Evolutionary conservation across 116 monocot genomes (phyloP), one percentile per base, ranked within the genome.

Genomic region (Dioscorea cayenensis): DNA sequence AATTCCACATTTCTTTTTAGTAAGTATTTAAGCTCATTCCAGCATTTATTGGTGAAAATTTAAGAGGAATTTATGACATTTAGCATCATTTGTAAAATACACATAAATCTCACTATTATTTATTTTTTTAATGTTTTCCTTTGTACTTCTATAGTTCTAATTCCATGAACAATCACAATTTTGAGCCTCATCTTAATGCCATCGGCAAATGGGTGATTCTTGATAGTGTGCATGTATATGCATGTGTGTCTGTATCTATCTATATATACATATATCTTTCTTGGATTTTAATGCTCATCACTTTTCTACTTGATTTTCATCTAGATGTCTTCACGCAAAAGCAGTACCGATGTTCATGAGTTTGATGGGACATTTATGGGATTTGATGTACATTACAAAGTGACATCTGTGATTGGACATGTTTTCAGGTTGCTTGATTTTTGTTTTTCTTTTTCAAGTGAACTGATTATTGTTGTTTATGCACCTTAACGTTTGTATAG

Each of bases 361-460:
- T 95, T 95, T 77, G 95, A 92, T 13, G 92, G 92, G n/a, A 66
- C 67, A 60, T 95, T 95, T 77, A 84, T 68, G 37, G 95, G 92
- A 72, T 66, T 64, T 65, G 74, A 71, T 73, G 84, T 61, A 43
- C 72, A 79, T 58, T 95, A 77, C 66, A 91, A 78, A 89, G 95
- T 95, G 60, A 95, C 95, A 70, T 91, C 95, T 67, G 91, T 95
- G 60, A 91, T 89, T 66, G 95, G 95, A 65, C 95, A 95, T 81
- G 89, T 95, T 52, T 95, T 91, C 74, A 95, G 95, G 95, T 95
- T 28, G 49, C 16, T 0, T 52, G n/a, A n/a, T 3, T 43, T 36
- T 1, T 52, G 52, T 27, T 22, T 14, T 14, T 29, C 29, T 52
- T 14, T 17, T 25, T 25, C 69, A 21, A 20, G 1, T 49, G 52